phyloP scores from a whole-genome alignment of 2,329 filamentous ascomycete species.

The Stagonosporopsis vannaccii region DNA sequence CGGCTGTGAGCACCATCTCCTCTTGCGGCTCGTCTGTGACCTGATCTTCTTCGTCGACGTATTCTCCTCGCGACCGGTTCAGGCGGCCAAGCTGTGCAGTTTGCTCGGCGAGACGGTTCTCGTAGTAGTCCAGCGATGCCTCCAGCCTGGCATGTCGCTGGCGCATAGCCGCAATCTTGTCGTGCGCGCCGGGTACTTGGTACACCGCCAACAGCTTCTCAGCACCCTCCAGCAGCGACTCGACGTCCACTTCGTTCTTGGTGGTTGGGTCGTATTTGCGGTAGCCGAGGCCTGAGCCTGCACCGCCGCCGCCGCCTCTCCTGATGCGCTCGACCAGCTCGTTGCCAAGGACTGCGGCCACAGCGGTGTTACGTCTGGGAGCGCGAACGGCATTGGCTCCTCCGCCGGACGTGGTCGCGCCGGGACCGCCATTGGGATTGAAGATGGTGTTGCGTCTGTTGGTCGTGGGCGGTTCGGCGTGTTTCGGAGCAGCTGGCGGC shows the following conservation, averaged over 20 bases:
- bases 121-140: conserved; percentile 80
- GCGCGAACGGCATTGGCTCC: conserved; percentile 56
- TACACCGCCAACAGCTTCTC: conserved; percentile 92
- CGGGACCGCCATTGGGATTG: conserved; percentile 44
- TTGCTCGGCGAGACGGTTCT: conserved; percentile 80
- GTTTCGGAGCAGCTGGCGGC: conserved; percentile 60
- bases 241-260: conserved; percentile 81
- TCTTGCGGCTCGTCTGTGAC: conserved; percentile 51
- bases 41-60: conserved; percentile 62
- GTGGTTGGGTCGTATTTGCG: conserved; percentile 52
- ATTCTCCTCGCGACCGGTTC: conserved; percentile 67
- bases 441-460: conserved; percentile 59
- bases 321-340: conserved; percentile 85
- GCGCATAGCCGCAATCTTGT: conserved; percentile 76
- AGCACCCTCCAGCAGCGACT: conserved; percentile 82
- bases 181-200: conserved; percentile 77
- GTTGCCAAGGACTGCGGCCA: conserved; percentile 86
- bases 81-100: conserved; percentile 74
- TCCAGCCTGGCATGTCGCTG: conserved; percentile 74
- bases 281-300: conserved; percentile 57
- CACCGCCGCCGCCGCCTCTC: conserved; percentile 63
- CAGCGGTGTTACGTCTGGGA: conserved; percentile 78
- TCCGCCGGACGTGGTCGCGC: conserved; percentile 45
- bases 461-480: conserved; percentile 53
- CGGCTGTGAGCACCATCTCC: conserved; percentile 65